Evolutionary conservation across 2,329 filamentous ascomycete species (phyloP), one percentile per base, ranked within the genome.

Genomic region (Paecilomyces niveus): DNA sequence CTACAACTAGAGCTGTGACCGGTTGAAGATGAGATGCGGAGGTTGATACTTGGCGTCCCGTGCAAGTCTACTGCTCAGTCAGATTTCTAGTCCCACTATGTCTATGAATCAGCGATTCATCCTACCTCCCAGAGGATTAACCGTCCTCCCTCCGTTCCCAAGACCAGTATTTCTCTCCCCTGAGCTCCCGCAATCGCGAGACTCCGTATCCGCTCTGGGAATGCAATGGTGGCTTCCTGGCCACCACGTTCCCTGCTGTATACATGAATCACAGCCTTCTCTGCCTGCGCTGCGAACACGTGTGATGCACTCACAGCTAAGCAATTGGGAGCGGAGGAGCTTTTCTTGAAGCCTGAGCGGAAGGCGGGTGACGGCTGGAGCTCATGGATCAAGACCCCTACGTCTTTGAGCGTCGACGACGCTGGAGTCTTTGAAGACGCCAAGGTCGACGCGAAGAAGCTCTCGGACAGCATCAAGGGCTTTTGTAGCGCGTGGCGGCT

Each of bases 121-220:
- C 80, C 74, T 72, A 94, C 90, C 87, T 99, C 94, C 94, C 94
- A 99, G 2, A 96, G 75, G 67, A 96, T 89, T 64, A 97, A 75
- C 58, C 92, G 85, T 15, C 94, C 94, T 65, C 92, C 90, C 58
- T 87, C 85, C 0, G 92, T 96, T 10, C 94, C 94, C 57, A 96
- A 74, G 57, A 91, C 79, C 63, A 96, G 79, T 54, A 95, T 83
- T 58, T 76, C 70, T 50, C 75, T 74, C 56, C 80, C 78, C 62
- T 81, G 80, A 63, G 90, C 83, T 54, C 84, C 87, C 24, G 86
- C 85, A 57, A 95, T 80, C 22, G 86, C 83, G 67, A 96, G 77
- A 74, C 89, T 92, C 63, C 86, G 87, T 68, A 99, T 90, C 67
- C 87, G 85, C 74, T 97, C 93, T 0, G 89, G 87, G 67, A 99